Base-by-base conservation (phyloP, 495 filamentous ascomycete genomes). In the Diplogelasinospora grovesii region DNA sequence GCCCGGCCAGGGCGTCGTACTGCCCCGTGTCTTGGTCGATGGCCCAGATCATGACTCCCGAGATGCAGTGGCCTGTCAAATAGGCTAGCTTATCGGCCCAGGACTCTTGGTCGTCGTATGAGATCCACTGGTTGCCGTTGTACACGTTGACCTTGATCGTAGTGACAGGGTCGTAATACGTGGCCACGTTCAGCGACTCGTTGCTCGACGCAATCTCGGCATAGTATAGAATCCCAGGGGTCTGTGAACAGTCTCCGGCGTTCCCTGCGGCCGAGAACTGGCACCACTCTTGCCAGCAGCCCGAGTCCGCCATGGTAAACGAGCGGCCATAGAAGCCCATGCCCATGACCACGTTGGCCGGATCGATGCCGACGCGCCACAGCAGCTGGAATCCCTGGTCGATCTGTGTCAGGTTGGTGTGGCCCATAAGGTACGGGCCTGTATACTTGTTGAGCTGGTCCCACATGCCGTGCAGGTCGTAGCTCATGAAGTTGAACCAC, bases 401-500 rank as follows among this genome's bases (percentile, higher is more conserved):
- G 45, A 80, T 77, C 44, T 77, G 73, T 4, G 71, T 74, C 1
- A 75, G 27, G 42, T 80, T 77, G 1, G 74, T 76, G 46, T 80
- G 76, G 0, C 61, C 54, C 1, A 57, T 39, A 1, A 70, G 37
- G 27, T 57, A 52, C 0, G 51, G 38, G n/a, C 63, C 66, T 21
- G 44, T 56, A 33, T 11, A 54, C 7, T 43, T 36, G 33, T 52
- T 38, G 3, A 8, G 30, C 3, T 8, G n/a, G 29, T 62, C 56
- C 53, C 59, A 63, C 0, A 36, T 37, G 4, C 61, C 58, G 45
- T 62, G 64, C 0, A 75, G 31, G 45, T 76, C 71, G 41, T 79
- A 79, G 2, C 51, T 54, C 77, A 81, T 81, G 9, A 80, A 4
- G 38, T 79, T 78, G 38, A 71, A 69, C 63, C 64, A 81, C 46